Conservation (phyloP, 805 yeast species). For the Saccharomycopsis fodiens region DNA sequence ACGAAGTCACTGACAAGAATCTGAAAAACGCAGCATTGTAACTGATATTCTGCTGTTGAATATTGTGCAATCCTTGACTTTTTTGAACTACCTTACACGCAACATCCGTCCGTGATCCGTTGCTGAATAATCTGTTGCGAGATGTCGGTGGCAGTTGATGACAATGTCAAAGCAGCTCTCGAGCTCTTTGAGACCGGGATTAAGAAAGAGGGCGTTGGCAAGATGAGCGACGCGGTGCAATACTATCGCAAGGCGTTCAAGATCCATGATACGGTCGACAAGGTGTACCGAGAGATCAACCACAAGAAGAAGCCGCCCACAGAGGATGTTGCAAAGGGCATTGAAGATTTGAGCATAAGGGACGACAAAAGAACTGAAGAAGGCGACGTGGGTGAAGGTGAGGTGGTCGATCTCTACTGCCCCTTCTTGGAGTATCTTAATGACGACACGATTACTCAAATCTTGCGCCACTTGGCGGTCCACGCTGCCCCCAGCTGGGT, state of each 20-base stretch:
- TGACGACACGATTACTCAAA: constrained; percentile 47
- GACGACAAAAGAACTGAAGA: not conserved
- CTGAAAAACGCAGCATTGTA: too few species aligned
- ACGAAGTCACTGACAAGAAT: too few species aligned
- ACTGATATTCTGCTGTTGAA: too few species aligned
- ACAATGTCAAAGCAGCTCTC: constrained; percentile 35
- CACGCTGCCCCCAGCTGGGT: constrained; percentile 60
- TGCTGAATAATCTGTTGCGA: too few species aligned
- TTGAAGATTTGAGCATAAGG: not conserved
- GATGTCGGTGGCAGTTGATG: not conserved
- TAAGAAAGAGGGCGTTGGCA: constrained; percentile 63
- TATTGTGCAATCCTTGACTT: too few species aligned
- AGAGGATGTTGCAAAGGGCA: not conserved
- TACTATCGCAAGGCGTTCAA: constrained; percentile 67
- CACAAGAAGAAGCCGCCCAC: not conserved
- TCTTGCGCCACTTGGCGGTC: constrained; percentile 41
- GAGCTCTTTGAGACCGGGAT: constrained; percentile 62
- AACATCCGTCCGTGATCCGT: too few species aligned
- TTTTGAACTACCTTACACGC: too few species aligned
- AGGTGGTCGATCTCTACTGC: constrained; percentile 31
- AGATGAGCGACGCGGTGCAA: constrained; percentile 74
- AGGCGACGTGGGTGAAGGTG: constrained; percentile 15
- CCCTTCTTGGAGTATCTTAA: constrained; percentile 40
- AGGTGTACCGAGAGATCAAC: constrained; percentile 44
- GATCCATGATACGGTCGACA: constrained; percentile 53